Evolutionary conservation across 148 eudicot species (phyloP), one percentile per base, ranked within the genome.

Genomic region (Amaranthus hypochondriacus): DNA sequence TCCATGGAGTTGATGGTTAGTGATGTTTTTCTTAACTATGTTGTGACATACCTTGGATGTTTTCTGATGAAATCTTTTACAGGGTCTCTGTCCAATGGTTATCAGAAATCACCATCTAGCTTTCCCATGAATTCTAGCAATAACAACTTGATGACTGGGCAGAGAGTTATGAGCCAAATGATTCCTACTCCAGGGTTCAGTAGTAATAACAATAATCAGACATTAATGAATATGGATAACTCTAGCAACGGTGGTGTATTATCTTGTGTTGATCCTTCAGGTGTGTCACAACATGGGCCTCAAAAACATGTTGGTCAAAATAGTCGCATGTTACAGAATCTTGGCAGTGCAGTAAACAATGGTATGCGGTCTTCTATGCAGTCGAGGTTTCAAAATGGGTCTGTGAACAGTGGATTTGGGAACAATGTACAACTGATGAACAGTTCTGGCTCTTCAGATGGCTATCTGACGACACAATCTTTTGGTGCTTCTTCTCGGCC

Each of bases 101-200:
- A 90, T 84, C 93, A 92, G 68, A 96, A 87, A 73, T 69, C 87
- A 46, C 70, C 87, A 71, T 78, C 92, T 28, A 87, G 81, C 76
- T 86, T 86, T 77, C 73, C 91, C 18, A 75, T 79, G 68, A 80
- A 80, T 81, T 76, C 90, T 62, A 80, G 85, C 73, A 85, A 87
- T 69, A 85, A 77, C 78, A 87, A 75, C 82, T 67, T 84, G 77
- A 78, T 82, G 59, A 87, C 83, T 73, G 84, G 62, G 60, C 90
- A 89, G 71, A 84, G 90, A 83, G 87, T 86, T 83, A 70, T 86
- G 50, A 86, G 90, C 82, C 99, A 96, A 87, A 96, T 92, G 99
- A 96, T 96, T 67, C 97, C 99, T 48, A 92, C 99, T 77, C 97
- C 99, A 81, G 97, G 97, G 76, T 85, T 87, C 68, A 75, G 77